Base-by-base conservation (phyloP, 192 early-diverging fungal genomes). In the Phlyctochytrium bullatum region DNA sequence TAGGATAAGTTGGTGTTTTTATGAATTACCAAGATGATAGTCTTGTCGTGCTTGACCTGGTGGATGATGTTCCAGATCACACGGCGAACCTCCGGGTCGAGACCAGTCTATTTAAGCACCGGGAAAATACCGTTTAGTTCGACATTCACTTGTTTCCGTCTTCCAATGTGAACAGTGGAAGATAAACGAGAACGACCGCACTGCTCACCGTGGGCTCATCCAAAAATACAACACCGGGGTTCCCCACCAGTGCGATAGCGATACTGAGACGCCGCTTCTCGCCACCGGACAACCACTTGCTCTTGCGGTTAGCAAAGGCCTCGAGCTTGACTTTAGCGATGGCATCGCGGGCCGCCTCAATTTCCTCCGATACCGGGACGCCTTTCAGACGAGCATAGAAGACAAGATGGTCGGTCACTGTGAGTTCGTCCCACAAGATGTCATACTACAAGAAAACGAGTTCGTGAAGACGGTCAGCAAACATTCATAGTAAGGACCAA, bases 301-400 rank as follows among this genome's bases (percentile, higher is more conserved):
- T 69, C 28, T 86, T 52, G 23, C 88, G 77, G 34, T 80, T 61
- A 54, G 74, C 76, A 29, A 90, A 87, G 28, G 76, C 68, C 34
- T 82, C 59, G 3, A 92, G 74, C 17, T 78, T 65, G 2, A 91
- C 86, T 2, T 77, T 74, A 10, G 63, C 36, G 67, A 92, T 24
- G 0, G 81, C 71, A 10, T 68, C 31, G 29, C 74, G 31, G 14
- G 85, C 83, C 0, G 75, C 84, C 29, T 62, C 66, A 24, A 67
- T 31, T 53, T 90, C 86, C 23, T 85, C 66, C 0, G 60, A 31
- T 1, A 70, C 63, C 10, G 65, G 60, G 20, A 91, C 67, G 51
- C 90, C 88, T 69, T 91, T 92, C 32, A 91, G 60, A 16, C 88
- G 76, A 4, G 85, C 84, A 59, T 91, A 91, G 58, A 89, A 91